phyloP scores from a whole-genome alignment of 352 stramenopile species.

The Pythium sp. region DNA sequence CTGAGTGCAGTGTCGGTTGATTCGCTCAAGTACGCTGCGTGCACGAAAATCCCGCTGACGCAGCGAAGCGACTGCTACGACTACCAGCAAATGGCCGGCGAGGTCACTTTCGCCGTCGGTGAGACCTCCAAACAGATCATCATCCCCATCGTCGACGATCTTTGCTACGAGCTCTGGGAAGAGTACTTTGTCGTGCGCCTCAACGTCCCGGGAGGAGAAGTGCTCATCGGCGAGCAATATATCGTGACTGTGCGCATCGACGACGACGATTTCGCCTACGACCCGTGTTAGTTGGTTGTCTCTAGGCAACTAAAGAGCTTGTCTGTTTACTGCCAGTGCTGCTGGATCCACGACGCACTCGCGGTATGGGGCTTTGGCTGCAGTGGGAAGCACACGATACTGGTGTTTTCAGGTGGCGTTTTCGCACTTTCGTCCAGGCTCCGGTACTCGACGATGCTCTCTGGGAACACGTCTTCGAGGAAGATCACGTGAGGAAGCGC shows the following conservation, averaged over 20 bases:
- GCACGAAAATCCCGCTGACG: slow-evolving; percentile 51
- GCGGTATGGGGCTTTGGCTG: slow-evolving; percentile 72
- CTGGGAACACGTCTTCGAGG: slow-evolving; percentile 43
- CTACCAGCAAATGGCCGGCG: slow-evolving; percentile 76
- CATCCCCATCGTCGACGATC: slow-evolving; percentile 93
- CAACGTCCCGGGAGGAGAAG: slow-evolving; percentile 87
- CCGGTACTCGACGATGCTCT: slow-evolving; percentile 72
- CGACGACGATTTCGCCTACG: slow-evolving; percentile 86
- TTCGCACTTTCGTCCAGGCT: slow-evolving; percentile 26
- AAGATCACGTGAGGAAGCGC: slow-evolving; percentile 27
- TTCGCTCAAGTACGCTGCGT: slow-evolving; percentile 50
- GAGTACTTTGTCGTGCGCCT: slow-evolving; percentile 92
- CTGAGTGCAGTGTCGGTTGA: slow-evolving; percentile 59
- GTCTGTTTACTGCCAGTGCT: slow-evolving; percentile 32
- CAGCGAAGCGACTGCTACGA: slow-evolving; percentile 62
- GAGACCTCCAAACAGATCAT: slow-evolving; percentile 86
- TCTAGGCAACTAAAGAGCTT: not conserved
- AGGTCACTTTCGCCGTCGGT: slow-evolving; percentile 88
- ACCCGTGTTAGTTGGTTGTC: slow-evolving; percentile 37
- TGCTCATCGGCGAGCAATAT: slow-evolving; percentile 89
- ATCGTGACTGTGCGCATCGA: slow-evolving; percentile 89
- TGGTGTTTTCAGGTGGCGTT: slow-evolving; percentile 24
- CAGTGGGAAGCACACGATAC: slow-evolving; percentile 82
- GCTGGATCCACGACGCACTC: slow-evolving; percentile 39
- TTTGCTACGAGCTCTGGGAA: slow-evolving; percentile 83